Evolutionary conservation across 2,329 filamentous ascomycete species (phyloP).

Genomic region (Bisporella sp.): DNA sequence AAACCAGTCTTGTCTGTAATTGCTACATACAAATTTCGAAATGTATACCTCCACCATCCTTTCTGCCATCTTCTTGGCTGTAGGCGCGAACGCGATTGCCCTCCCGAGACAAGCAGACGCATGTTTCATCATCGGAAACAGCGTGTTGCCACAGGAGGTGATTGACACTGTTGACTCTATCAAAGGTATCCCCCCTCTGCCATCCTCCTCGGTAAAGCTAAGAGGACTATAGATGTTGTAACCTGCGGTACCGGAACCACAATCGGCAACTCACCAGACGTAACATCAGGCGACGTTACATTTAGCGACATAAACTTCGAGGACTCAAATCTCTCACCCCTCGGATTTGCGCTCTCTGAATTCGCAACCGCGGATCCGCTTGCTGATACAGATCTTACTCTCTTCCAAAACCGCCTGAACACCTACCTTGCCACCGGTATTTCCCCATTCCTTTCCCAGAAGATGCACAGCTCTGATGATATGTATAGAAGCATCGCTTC

Average conservation of each 20-base stretch:
- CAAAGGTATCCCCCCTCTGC: slow-evolving; percentile 14
- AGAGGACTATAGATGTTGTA: slow-evolving; percentile 23
- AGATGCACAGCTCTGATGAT: too few relatives aligned
- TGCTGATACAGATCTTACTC: slow-evolving; percentile 39
- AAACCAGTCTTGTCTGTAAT: neutral
- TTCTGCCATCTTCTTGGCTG: neutral
- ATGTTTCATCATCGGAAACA: slow-evolving; percentile 48
- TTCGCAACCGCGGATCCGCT: slow-evolving; percentile 47
- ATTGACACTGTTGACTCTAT: slow-evolving; percentile 36
- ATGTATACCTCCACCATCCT: neutral
- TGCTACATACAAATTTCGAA: too few relatives aligned
- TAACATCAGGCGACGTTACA: slow-evolving; percentile 40
- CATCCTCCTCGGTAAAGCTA: too few relatives aligned
- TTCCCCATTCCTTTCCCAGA: too few relatives aligned
- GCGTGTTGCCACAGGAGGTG: slow-evolving; percentile 43
- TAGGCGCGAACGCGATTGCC: neutral
- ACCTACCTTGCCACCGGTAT: slow-evolving; percentile 47
- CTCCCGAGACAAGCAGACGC: slow-evolving; percentile 19
- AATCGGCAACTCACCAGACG: slow-evolving; percentile 47
- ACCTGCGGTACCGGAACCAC: slow-evolving; percentile 45
- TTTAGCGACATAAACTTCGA: slow-evolving; percentile 53
- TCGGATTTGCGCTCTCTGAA: slow-evolving; percentile 45
- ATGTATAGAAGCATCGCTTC: slow-evolving; percentile 37
- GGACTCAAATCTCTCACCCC: slow-evolving; percentile 38
- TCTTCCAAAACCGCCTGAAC: slow-evolving; percentile 47